phyloP scores from a whole-genome alignment of 495 filamentous ascomycete genomes.

The Tuber indicum region DNA sequence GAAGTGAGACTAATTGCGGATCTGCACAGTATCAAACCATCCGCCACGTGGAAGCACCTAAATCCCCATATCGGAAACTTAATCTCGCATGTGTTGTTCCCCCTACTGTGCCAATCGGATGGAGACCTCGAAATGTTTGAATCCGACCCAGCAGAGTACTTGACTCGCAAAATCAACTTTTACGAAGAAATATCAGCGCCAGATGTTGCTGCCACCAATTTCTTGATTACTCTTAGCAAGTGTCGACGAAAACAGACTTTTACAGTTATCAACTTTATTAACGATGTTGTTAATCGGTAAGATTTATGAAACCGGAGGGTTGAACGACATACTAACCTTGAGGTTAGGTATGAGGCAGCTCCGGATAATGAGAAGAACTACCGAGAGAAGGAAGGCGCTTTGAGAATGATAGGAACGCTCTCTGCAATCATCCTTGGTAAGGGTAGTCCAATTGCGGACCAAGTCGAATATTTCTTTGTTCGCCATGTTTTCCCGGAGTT shows the following conservation, averaged over 20 bases:
- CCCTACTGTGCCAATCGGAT: conserved; percentile 82
- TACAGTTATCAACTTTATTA: conserved; percentile 86
- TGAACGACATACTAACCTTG: neutral
- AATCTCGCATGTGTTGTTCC: conserved; percentile 89
- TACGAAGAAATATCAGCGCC: conserved; percentile 95
- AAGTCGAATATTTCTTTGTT: conserved; percentile 98
- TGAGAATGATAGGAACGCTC: conserved; percentile 95
- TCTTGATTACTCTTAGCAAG: conserved; percentile 90
- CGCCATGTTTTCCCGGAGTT: conserved; percentile 98
- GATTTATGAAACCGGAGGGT: neutral
- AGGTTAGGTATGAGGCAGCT: conserved; percentile 59
- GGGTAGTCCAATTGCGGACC: conserved; percentile 93
- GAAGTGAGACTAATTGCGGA: neutral
- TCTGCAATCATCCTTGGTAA: conserved; percentile 91
- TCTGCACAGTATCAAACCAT: conserved; percentile 65
- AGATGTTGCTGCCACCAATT: conserved; percentile 94
- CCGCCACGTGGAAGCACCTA: conserved; percentile 88
- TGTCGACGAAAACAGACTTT: conserved; percentile 92
- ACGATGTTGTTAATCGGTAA: conserved; percentile 78
- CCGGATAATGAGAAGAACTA: conserved; percentile 83
- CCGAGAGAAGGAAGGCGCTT: conserved; percentile 88
- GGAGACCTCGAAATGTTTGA: conserved; percentile 94
- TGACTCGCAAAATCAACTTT: conserved; percentile 94
- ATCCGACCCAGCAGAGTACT: conserved; percentile 86
- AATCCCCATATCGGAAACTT: conserved; percentile 88